phyloP scores from a whole-genome alignment of 2,329 filamentous ascomycete species.

The Trichoderma aggressivum region DNA sequence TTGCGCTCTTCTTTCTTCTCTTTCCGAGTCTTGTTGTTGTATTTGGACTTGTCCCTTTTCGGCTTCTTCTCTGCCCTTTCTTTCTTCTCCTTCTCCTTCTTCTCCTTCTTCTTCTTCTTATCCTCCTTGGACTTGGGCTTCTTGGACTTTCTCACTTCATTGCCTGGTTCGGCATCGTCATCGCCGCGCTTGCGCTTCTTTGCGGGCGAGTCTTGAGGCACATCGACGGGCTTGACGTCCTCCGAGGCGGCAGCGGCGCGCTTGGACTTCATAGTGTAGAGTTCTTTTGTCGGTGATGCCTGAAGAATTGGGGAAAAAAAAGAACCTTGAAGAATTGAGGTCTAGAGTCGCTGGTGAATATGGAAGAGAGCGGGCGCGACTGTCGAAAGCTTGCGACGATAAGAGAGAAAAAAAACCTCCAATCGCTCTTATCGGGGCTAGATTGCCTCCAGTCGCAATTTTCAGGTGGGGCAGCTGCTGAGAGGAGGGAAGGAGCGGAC shows the following conservation, averaged over 20 bases:
- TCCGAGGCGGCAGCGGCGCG: conserved; percentile 30
- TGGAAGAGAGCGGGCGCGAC: background rate
- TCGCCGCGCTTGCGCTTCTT: conserved; percentile 39
- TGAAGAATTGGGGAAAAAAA: background rate
- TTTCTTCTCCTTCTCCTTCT: conserved; percentile 36
- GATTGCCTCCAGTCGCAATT: background rate
- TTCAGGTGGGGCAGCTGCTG: background rate
- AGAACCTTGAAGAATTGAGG: background rate
- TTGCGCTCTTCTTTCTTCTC: conserved; percentile 43
- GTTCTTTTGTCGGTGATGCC: background rate
- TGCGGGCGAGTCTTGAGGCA: conserved; percentile 26
- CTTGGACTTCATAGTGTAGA: conserved; percentile 36
- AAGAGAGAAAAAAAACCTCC: background rate
- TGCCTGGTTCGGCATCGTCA: conserved; percentile 25
- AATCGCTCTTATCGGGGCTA: conserved; percentile 15
- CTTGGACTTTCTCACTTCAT: conserved; percentile 31
- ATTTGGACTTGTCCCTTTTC: conserved; percentile 40
- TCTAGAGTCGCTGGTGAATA: background rate
- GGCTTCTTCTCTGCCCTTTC: conserved; percentile 41
- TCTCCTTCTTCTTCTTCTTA: conserved; percentile 39
- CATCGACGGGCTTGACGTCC: conserved; percentile 28
- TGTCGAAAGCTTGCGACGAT: background rate
- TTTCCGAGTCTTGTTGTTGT: conserved; percentile 38
- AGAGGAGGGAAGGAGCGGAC: background rate
- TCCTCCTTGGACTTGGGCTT: conserved; percentile 35